A percentile compares a stretch with the other conserved stretches of the same genome.
phyloP scores from a whole-genome alignment of 225 moss, liverwort and hornwort species.

The Polytrichum formosum region DNA sequence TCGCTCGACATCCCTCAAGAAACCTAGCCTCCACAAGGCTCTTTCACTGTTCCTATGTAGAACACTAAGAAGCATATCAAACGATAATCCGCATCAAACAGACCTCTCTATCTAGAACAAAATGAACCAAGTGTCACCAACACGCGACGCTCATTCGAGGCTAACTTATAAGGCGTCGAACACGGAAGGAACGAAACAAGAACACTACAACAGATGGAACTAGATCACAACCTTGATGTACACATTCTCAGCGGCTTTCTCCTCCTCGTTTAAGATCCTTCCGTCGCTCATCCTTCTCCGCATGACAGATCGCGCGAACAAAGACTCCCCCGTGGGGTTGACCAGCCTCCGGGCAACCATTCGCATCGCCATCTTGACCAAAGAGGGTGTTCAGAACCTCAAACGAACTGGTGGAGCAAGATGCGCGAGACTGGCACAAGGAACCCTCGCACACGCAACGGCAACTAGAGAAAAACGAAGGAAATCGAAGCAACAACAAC shows the following conservation, averaged over 20 bases:
- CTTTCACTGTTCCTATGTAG: too few species aligned
- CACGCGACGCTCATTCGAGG: not conserved
- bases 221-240: conserved; percentile 56
- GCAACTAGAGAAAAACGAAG: too few species aligned
- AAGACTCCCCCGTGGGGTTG: conserved; percentile 49
- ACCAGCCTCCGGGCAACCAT: conserved; percentile 61
- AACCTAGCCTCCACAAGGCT: too few species aligned
- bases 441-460: too few species aligned
- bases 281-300: conserved; percentile 40
- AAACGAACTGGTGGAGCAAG: not conserved
- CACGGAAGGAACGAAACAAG: not conserved
- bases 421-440: not conserved
- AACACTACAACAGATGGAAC: not conserved
- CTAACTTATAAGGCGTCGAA: not conserved
- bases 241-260: conserved; percentile 72
- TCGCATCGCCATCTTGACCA: conserved; percentile 61
- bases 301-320: conserved; percentile 29
- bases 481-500: too few species aligned
- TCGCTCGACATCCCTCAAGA: too few species aligned
- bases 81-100: too few species aligned
- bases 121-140: not conserved
- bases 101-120: not conserved
- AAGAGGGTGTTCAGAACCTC: not conserved
- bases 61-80: too few species aligned
- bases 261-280: conserved; percentile 51